A percentile compares a stretch with the other conserved stretches of the same genome.
Evolutionary conservation across 805 yeast species (phyloP).

Genomic region (Spathaspora arborariae): DNA sequence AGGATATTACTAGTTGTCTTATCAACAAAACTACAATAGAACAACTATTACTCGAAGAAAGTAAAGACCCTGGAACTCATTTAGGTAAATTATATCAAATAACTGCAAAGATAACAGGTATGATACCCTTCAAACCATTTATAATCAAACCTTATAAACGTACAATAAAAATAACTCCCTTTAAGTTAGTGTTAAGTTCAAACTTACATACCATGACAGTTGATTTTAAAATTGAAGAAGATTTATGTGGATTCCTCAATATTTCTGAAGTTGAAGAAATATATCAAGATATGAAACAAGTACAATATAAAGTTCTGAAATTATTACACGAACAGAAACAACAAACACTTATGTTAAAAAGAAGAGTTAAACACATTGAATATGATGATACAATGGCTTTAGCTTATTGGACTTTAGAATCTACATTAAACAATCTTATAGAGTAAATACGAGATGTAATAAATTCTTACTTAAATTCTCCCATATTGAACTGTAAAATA

Average conservation of each 20-base stretch:
- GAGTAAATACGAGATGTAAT: neutral
- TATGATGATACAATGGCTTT: neutral
- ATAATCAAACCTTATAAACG: conserved; percentile 26
- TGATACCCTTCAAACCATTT: conserved; percentile 16
- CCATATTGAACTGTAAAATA: neutral
- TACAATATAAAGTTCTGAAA: neutral
- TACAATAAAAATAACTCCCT: conserved; percentile 22
- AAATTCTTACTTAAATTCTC: neutral
- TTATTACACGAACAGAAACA: neutral
- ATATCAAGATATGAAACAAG: neutral
- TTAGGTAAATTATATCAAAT: conserved; percentile 14
- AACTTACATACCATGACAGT: conserved; percentile 7
- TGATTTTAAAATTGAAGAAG: conserved; percentile 20
- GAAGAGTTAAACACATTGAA: neutral
- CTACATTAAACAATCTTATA: neutral
- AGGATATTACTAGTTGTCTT: neutral
- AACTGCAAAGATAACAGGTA: conserved; percentile 14
- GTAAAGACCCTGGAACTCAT: neutral
- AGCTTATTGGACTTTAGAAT: neutral
- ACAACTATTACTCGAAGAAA: neutral
- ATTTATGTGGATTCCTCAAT: conserved; percentile 23
- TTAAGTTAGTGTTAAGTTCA: conserved; percentile 16
- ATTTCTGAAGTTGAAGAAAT: conserved; percentile 13
- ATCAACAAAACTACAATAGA: neutral
- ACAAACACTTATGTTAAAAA: neutral